Evolutionary conservation across 2,329 filamentous ascomycete species (phyloP).

Genomic region (Aspergillus ochraceoroseus): DNA sequence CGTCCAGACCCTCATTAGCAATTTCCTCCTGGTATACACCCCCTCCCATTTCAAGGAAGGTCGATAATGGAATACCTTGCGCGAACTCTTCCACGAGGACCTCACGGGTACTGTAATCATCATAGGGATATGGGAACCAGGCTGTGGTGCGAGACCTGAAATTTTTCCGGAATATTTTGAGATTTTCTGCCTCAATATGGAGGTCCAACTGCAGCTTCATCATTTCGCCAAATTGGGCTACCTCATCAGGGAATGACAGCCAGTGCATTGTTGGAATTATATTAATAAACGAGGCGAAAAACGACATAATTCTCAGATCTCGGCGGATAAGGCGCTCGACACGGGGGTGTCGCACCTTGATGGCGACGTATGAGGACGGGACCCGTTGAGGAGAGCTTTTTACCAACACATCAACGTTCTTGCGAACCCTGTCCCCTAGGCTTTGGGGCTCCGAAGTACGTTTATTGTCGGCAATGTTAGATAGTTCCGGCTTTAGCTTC

Average conservation of each 20-base stretch:
- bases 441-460: slow-evolving; percentile 51
- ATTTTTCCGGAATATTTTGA: slow-evolving; percentile 78
- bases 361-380: slow-evolving; percentile 85
- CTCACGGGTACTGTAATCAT: slow-evolving; percentile 84
- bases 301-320: slow-evolving; percentile 87
- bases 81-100: slow-evolving; percentile 95
- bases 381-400: slow-evolving; percentile 82
- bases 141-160: slow-evolving; percentile 85
- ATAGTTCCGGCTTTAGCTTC: slow-evolving; percentile 75
- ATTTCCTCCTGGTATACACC: slow-evolving; percentile 92
- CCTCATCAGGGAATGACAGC: slow-evolving; percentile 93
- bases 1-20: slow-evolving; percentile 88
- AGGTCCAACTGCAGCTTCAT: slow-evolving; percentile 97
- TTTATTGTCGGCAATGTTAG: slow-evolving; percentile 57
- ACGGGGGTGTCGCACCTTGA: slow-evolving; percentile 90
- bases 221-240: slow-evolving; percentile 92
- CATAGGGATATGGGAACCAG: slow-evolving; percentile 95
- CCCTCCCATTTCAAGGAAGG: slow-evolving; percentile 86
- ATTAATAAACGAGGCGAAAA: slow-evolving; percentile 82
- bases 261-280: slow-evolving; percentile 90
- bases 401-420: slow-evolving; percentile 76
- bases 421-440: slow-evolving; percentile 65
- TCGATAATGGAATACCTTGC: slow-evolving; percentile 83
- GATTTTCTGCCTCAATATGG: slow-evolving; percentile 87
- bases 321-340: slow-evolving; percentile 87